These are phyloP conservation scores for Ustilago shanxiensis DNA, from an alignment of 1,284 basidiomycete genomes.

Conservation along the genomic window DNA sequence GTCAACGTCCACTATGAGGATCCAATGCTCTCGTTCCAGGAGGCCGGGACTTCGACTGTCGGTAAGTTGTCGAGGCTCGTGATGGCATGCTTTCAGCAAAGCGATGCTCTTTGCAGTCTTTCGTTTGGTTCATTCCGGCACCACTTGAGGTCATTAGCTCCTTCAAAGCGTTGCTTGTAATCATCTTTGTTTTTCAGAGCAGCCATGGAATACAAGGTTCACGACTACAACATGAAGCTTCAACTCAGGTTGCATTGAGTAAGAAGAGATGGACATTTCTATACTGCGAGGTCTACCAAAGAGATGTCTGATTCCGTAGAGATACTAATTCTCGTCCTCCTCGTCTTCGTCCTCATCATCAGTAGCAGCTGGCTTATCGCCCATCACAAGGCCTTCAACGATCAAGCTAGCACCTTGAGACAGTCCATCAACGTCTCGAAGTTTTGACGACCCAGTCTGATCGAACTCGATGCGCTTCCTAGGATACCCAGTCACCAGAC, in stretches of 20 bases:
- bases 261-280: background rate
- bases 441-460: background rate
- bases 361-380: conserved; percentile 16
- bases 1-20: background rate
- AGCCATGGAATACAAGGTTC: no score
- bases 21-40: no score
- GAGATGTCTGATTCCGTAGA: background rate
- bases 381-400: conserved; percentile 50
- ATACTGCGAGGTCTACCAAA: background rate
- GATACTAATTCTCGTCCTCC: conserved; percentile 13
- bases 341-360: conserved; percentile 44
- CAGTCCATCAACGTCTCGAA: conserved; percentile 50
- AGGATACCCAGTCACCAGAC: conserved; percentile 64
- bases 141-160: background rate
- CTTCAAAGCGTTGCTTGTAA: background rate
- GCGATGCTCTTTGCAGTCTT: background rate
- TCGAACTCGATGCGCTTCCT: conserved; percentile 40
- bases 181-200: no score
- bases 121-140: no score
- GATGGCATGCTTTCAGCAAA: background rate
- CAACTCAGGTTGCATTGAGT: background rate
- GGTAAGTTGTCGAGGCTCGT: background rate
- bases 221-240: background rate
- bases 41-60: background rate
- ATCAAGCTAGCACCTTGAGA: conserved; percentile 58